Conservation (phyloP, 345 rosid genomes). For the Durio zibethinus region DNA sequence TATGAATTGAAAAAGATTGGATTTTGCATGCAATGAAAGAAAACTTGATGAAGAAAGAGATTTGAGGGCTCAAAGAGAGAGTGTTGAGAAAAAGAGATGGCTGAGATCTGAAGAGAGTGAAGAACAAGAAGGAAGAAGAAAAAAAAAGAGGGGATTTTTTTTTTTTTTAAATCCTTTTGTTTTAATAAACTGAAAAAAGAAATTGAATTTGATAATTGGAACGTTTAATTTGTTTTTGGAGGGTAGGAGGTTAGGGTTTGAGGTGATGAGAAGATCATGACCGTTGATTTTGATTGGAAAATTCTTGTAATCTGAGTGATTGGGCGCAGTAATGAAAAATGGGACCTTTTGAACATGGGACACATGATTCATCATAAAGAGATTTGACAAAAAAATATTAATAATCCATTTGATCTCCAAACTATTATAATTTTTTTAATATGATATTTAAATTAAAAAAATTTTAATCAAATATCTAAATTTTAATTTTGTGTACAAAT, state of each 20-base stretch:
- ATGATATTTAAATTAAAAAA: too few species aligned
- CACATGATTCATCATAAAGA: neutral
- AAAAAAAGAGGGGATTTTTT: neutral
- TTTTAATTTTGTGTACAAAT: too few species aligned
- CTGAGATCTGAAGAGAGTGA: neutral
- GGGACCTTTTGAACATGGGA: neutral
- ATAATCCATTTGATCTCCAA: too few species aligned
- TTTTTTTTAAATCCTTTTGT: neutral
- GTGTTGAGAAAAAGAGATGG: neutral
- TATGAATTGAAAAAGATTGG: conserved; percentile 6
- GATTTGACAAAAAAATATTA: too few species aligned
- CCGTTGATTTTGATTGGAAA: neutral
- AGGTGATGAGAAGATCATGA: neutral
- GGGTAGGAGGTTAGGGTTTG: neutral
- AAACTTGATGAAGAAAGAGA: neutral
- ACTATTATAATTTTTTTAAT: too few species aligned
- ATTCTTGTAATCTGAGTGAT: neutral
- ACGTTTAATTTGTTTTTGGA: neutral
- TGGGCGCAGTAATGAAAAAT: neutral
- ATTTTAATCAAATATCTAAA: too few species aligned
- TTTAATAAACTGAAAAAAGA: too few species aligned
- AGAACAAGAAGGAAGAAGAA: neutral
- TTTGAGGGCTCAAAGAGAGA: neutral
- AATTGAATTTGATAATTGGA: neutral
- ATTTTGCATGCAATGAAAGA: conserved; percentile 18